Evolutionary conservation across 495 filamentous ascomycete genomes (phyloP).

Genomic region (Melanomma pulvis-pyrius): DNA sequence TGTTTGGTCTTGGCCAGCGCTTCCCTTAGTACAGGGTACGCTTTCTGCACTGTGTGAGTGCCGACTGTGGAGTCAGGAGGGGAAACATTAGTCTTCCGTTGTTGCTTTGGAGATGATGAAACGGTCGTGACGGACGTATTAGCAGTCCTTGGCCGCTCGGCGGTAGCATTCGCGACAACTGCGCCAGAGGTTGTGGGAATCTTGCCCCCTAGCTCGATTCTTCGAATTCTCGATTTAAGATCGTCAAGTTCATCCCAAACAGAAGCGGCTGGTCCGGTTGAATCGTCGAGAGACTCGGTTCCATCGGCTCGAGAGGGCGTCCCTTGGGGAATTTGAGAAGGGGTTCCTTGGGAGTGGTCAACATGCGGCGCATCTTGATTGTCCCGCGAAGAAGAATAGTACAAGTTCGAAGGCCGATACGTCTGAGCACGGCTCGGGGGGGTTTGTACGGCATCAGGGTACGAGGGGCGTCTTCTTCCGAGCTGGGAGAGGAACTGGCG

Average conservation of each 20-base stretch:
- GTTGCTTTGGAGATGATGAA: constrained; percentile 79
- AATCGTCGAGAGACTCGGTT: constrained; percentile 88
- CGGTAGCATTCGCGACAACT: constrained; percentile 71
- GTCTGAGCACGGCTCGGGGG: constrained; percentile 27
- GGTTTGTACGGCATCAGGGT: constrained; percentile 27
- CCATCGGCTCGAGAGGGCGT: constrained; percentile 50
- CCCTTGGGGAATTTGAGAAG: constrained; percentile 31
- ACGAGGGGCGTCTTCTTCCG: constrained; percentile 53
- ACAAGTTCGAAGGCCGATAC: constrained; percentile 37
- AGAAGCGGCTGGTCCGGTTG: constrained; percentile 77
- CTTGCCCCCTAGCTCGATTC: constrained; percentile 88
- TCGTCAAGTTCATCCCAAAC: constrained; percentile 99
- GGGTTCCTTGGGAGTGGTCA: constrained; percentile 25
- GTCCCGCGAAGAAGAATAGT: constrained; percentile 37
- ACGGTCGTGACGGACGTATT: constrained; percentile 92
- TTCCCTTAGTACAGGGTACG: constrained; percentile 78
- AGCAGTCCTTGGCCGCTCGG: constrained; percentile 84
- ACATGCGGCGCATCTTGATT: constrained; percentile 24
- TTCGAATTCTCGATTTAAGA: constrained; percentile 87
- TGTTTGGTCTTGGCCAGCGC: constrained; percentile 76
- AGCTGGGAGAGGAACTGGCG: constrained; percentile 50
- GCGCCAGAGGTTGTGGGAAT: constrained; percentile 77
- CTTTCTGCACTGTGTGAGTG: constrained; percentile 45
- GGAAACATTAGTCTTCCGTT: constrained; percentile 55
- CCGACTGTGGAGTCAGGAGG: constrained; percentile 45